Evolutionary conservation across 768 basidiomycete genomes (phyloP).

Genomic region (Sarcomyxa edulis): DNA sequence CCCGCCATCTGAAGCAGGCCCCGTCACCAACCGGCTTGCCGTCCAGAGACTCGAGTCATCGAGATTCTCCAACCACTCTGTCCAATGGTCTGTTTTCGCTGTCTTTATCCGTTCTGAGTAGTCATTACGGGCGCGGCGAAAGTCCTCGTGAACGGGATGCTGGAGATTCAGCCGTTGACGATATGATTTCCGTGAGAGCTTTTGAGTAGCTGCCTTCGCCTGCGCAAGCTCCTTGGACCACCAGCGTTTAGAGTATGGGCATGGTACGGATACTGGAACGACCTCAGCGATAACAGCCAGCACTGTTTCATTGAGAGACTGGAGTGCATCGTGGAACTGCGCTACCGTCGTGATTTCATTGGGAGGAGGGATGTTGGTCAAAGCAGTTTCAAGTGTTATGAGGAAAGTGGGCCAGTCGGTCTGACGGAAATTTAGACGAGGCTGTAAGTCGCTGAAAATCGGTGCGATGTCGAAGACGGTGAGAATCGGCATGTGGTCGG

Average conservation of each 20-base stretch:
- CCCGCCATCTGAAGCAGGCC: constrained; percentile 4
- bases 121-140: not conserved
- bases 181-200: not conserved
- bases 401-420: too few relatives aligned
- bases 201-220: too few relatives aligned
- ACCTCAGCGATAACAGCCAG: not conserved
- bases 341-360: not conserved
- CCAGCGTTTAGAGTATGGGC: constrained; percentile 2
- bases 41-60: constrained; percentile 7
- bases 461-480: constrained; percentile 18
- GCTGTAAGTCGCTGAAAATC: not conserved
- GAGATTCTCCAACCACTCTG: constrained; percentile 4
- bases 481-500: constrained; percentile 38
- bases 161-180: not conserved
- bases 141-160: not conserved
- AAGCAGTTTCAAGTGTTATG: not conserved
- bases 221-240: constrained; percentile 1
- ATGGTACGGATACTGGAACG: not conserved
- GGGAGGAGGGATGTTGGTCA: not conserved
- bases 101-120: not conserved
- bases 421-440: not conserved
- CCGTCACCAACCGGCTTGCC: constrained; percentile 8
- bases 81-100: constrained; percentile 10
- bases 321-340: not conserved
- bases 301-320: not conserved